These are phyloP conservation scores for Stylosanthes scabra DNA, from an alignment of 331 rosid genomes.

Conservation along the genomic window DNA sequence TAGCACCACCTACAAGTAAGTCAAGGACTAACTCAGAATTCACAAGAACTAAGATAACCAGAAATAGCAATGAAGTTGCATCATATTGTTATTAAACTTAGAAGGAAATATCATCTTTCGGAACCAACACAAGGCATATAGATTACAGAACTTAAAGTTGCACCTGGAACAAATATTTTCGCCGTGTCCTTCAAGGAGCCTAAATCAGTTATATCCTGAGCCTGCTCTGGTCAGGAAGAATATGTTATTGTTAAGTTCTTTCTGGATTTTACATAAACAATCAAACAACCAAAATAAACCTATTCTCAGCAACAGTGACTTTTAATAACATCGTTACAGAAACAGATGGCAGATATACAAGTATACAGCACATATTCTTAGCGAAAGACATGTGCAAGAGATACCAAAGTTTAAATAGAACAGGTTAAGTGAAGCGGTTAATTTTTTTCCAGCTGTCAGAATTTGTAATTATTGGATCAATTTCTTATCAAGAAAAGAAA, in stretches of 20 bases:
- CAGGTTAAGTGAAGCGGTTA: neutral
- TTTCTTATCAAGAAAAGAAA: constrained; percentile 2
- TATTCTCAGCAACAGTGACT: constrained; percentile 28
- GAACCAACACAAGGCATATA: constrained; percentile 24
- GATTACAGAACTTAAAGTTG: constrained; percentile 17
- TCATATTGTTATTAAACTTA: constrained; percentile 5
- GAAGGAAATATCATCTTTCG: constrained; percentile 17
- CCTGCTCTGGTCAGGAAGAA: constrained; percentile 64
- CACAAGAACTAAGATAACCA: constrained; percentile 35
- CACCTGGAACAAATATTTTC: constrained; percentile 90
- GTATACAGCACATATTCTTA: neutral
- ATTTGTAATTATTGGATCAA: neutral
- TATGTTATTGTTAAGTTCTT: constrained; percentile 29
- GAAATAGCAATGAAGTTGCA: constrained; percentile 9
- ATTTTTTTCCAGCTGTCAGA: too few relatives aligned
- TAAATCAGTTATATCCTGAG: constrained; percentile 84
- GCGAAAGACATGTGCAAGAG: neutral
- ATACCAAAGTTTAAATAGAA: constrained; percentile 1
- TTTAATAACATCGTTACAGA: constrained; percentile 6
- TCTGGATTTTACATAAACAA: constrained; percentile 4
- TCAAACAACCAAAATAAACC: constrained; percentile 14
- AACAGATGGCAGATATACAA: neutral
- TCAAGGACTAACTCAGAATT: constrained; percentile 33
- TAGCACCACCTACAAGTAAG: constrained; percentile 71
- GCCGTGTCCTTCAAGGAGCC: constrained; percentile 90